Conservation (phyloP, 2,329 filamentous ascomycete species). For the Verticillium zaregamsianum region DNA sequence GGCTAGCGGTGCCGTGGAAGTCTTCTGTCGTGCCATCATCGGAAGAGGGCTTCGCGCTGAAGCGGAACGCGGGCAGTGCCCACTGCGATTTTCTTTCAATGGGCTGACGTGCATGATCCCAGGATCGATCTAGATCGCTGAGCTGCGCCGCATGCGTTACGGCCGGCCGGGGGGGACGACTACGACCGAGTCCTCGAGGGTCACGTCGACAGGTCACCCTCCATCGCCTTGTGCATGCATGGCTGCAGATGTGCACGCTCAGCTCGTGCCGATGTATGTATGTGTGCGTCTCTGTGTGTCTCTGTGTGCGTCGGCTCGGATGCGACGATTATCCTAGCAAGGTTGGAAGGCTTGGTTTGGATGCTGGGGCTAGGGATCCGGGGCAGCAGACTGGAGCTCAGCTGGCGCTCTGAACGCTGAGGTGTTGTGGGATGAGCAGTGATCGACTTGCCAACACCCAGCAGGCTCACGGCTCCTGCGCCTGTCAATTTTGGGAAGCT, state of each 20-base stretch:
- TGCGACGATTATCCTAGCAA: not conserved
- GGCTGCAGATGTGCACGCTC: not conserved
- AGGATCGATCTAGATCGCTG: not conserved
- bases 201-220: not conserved
- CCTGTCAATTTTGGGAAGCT: constrained; percentile 1
- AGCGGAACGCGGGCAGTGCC: not conserved
- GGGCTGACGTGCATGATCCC: not conserved
- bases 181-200: not conserved
- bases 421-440: not conserved
- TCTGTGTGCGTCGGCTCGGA: not conserved
- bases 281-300: not conserved
- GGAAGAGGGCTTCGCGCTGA: not conserved
- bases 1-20: not conserved
- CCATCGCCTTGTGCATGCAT: not conserved
- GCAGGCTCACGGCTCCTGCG: not conserved
- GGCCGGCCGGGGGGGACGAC: not conserved
- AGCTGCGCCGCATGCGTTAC: not conserved
- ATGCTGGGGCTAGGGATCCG: too few species aligned
- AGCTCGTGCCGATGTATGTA: not conserved
- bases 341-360: too few species aligned
- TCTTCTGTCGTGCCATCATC: not conserved
- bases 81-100: not conserved
- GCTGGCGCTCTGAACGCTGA: too few species aligned
- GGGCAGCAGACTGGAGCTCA: not conserved
- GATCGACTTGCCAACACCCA: not conserved